Evolutionary conservation across 768 basidiomycete species (phyloP), one percentile per base, ranked within the genome.

Genomic region (Podaxis pistillaris): DNA sequence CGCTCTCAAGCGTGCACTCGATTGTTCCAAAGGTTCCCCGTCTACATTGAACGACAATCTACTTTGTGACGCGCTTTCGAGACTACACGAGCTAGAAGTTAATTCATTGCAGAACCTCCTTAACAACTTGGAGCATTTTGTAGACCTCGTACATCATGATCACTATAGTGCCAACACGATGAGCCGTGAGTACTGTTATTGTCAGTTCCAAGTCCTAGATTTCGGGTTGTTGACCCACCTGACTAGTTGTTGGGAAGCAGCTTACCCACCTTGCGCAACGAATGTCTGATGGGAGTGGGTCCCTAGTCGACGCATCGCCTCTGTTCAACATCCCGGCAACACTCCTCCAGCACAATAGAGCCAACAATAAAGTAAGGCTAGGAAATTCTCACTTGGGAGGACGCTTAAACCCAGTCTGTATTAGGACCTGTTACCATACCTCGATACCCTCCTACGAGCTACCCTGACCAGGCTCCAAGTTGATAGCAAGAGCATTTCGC

Each of bases 381-480:
- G 28, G 30, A 57, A 47, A 56, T 40, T 26, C 54, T 63, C 46
- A 33, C 28, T 57, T 59, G 22, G 36, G 15, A 2, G 26, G 33
- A 56, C 57, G 12, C 57, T 62, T 64, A 38, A 50, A 60, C 24
- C 13, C 63, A 11, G 13, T 9, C 33, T 52, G 37, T 46, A 19
- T 15, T 55, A 89, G 90, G 88, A 88, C 41, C 70, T 93, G 52
- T 68, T 91, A 11, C 66, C 75, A 2, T 83, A 81, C 66, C 68
- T 81, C n/a, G 89, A 90, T 64, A 84, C 81, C 3, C 75, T 86
- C n/a, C 73, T 92, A 22, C 79, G 89, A 51, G 78, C 80, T 2
- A 72, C 79, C 13, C 68, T 89, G 55, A 76, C 76, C 40, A 80
- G 87, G 58, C 79, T 85, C 12, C 68, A 72, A 47, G 78, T 89